Evolutionary conservation across 106 monocot genomes (phyloP).

Genomic region (Iris macrosiphon): DNA sequence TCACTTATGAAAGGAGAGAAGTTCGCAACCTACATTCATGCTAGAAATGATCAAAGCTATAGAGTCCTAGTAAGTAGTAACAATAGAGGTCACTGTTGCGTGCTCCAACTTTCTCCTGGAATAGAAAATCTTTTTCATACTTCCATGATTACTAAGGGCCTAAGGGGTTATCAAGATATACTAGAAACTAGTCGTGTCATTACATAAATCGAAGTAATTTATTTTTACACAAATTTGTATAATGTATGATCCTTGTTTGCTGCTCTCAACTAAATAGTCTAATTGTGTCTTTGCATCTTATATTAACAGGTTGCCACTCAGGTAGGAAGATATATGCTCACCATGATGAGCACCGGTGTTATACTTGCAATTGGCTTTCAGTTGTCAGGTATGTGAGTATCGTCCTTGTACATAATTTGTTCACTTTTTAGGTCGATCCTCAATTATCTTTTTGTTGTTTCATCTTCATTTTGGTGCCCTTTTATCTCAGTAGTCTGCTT

Average conservation of each 20-base stretch:
- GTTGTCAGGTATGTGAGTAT: slow-evolving; percentile 60
- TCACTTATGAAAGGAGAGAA: too few species aligned
- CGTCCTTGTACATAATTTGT: neutral
- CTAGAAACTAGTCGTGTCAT: neutral
- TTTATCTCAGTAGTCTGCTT: neutral
- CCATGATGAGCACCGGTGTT: slow-evolving; percentile 96
- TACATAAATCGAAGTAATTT: too few species aligned
- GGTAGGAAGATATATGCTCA: slow-evolving; percentile 79
- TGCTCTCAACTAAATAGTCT: neutral
- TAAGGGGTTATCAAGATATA: neutral
- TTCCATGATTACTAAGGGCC: too few species aligned
- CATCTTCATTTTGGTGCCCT: neutral
- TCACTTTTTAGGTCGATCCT: too few species aligned
- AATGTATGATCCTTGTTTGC: neutral
- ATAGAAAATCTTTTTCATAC: neutral
- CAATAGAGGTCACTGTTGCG: too few species aligned
- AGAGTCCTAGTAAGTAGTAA: too few species aligned
- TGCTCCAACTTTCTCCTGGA: too few species aligned
- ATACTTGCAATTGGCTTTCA: slow-evolving; percentile 89
- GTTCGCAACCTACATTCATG: too few species aligned
- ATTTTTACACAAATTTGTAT: neutral
- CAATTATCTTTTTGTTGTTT: too few species aligned
- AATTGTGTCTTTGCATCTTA: neutral
- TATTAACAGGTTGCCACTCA: slow-evolving; percentile 52
- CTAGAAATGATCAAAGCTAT: too few species aligned